Conservation (phyloP, 139 green algal genomes). For the Penium margaritaceum region DNA sequence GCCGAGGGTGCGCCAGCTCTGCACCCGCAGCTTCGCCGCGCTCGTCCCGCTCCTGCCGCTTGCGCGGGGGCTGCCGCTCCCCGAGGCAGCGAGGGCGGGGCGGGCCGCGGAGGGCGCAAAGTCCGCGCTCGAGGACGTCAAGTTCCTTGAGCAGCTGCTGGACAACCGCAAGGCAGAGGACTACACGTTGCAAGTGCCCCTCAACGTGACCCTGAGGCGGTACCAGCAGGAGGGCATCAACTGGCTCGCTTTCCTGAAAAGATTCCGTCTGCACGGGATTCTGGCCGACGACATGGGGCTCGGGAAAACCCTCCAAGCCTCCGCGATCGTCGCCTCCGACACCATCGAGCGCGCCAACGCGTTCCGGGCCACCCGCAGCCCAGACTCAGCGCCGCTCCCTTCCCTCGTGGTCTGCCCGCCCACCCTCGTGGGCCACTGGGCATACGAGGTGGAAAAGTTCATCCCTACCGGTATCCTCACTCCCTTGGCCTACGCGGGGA, state of each 20-base stretch:
- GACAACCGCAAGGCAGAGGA: constrained; percentile 70
- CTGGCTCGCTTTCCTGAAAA: constrained; percentile 92
- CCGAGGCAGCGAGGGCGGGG: too few species aligned
- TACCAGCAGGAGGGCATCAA: constrained; percentile 94
- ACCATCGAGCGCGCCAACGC: constrained; percentile 15
- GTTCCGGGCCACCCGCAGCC: background rate
- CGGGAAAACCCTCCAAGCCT: constrained; percentile 67
- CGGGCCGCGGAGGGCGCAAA: constrained; percentile 56
- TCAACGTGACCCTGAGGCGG: constrained; percentile 47
- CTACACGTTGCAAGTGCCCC: constrained; percentile 58
- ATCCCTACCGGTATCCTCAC: constrained; percentile 53
- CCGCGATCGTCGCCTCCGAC: constrained; percentile 63
- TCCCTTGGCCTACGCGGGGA: constrained; percentile 63
- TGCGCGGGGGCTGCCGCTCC: constrained; percentile 58
- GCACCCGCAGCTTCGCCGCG: constrained; percentile 67
- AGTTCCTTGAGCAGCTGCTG: constrained; percentile 81
- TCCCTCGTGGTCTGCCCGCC: constrained; percentile 84
- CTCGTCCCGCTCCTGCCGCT: constrained; percentile 82
- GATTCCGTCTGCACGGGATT: constrained; percentile 85
- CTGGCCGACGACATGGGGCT: constrained; percentile 92
- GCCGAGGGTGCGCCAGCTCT: constrained; percentile 52
- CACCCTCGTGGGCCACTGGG: constrained; percentile 89
- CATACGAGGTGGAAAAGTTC: constrained; percentile 71
- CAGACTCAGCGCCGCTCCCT: constrained; percentile 43
- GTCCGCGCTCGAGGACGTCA: constrained; percentile 54